These are phyloP conservation scores for Trichoderma reesei DNA, from an alignment of 495 filamentous ascomycete species.

Conservation along the genomic window DNA sequence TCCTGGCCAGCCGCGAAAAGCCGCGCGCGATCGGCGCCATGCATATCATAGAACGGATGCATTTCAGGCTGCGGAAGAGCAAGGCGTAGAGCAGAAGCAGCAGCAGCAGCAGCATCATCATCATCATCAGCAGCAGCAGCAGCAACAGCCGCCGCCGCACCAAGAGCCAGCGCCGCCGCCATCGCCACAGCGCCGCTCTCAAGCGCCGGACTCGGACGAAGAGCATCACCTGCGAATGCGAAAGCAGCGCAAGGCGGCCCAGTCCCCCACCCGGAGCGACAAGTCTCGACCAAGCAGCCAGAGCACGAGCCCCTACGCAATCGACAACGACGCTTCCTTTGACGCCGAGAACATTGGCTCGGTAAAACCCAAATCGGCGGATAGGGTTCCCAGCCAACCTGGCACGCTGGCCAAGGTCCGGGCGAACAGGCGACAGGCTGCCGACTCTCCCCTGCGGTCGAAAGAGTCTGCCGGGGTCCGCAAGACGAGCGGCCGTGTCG, in stretches of 20 bases:
- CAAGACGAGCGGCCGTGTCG: slow-evolving; percentile 89
- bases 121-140: slow-evolving; percentile 22
- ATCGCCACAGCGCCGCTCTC: slow-evolving; percentile 40
- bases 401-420: slow-evolving; percentile 67
- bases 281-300: slow-evolving; percentile 40
- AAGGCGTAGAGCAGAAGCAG: slow-evolving; percentile 22
- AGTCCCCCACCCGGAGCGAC: slow-evolving; percentile 30
- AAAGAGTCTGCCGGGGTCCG: slow-evolving; percentile 58
- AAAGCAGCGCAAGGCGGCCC: slow-evolving; percentile 46
- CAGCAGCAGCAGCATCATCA: slow-evolving; percentile 24
- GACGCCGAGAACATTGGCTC: slow-evolving; percentile 43
- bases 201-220: slow-evolving; percentile 65
- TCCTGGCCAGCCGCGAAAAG: slow-evolving; percentile 91
- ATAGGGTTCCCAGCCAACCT: slow-evolving; percentile 49
- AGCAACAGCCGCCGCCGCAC: slow-evolving; percentile 21
- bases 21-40: slow-evolving; percentile 49
- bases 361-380: slow-evolving; percentile 55
- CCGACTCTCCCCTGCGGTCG: slow-evolving; percentile 40
- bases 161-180: neutral
- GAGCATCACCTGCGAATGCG: slow-evolving; percentile 66
- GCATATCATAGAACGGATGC: slow-evolving; percentile 36
- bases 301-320: slow-evolving; percentile 47
- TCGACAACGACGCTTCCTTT: slow-evolving; percentile 46
- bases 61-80: slow-evolving; percentile 31
- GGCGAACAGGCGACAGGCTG: slow-evolving; percentile 45